Conservation (phyloP, 805 yeast genomes). For the Spathaspora sp. region DNA sequence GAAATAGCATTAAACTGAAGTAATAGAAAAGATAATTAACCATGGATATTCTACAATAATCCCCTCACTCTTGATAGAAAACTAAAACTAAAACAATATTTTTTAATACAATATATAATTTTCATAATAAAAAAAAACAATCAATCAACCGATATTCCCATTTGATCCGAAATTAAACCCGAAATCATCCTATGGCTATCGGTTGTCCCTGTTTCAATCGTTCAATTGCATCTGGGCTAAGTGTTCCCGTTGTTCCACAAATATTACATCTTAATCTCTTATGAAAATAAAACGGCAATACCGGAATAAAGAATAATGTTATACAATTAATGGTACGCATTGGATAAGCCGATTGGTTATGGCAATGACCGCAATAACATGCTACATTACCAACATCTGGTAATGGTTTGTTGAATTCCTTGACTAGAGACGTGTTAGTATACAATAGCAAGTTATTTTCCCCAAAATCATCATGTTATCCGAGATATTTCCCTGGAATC, state of each 20-base stretch:
- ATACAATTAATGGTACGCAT: slow-evolving; percentile 51
- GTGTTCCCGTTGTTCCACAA: slow-evolving; percentile 42
- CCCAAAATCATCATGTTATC: background rate
- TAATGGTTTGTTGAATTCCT: slow-evolving; percentile 31
- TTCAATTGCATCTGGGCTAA: slow-evolving; percentile 19
- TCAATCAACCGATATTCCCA: background rate
- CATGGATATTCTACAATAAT: no score
- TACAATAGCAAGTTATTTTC: background rate
- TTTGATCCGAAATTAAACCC: background rate
- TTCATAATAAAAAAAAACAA: background rate
- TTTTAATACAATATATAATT: background rate
- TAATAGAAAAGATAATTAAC: no score
- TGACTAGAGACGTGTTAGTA: slow-evolving; percentile 19
- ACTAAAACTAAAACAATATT: no score
- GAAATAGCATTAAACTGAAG: no score
- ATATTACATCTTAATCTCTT: slow-evolving; percentile 49
- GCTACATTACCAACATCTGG: slow-evolving; percentile 25
- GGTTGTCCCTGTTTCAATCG: slow-evolving; percentile 30
- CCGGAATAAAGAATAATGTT: slow-evolving; percentile 51
- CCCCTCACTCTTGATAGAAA: no score
- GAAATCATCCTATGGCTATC: slow-evolving; percentile 24
- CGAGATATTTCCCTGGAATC: background rate
- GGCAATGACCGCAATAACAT: slow-evolving; percentile 56
- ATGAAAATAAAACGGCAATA: slow-evolving; percentile 50
- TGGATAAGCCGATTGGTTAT: slow-evolving; percentile 51